A percentile compares a stretch with the other conserved stretches of the same genome.
These are phyloP conservation scores for Aspergillus novoparasiticus DNA, from an alignment of 2,329 filamentous ascomycete genomes.

Conservation along the genomic window DNA sequence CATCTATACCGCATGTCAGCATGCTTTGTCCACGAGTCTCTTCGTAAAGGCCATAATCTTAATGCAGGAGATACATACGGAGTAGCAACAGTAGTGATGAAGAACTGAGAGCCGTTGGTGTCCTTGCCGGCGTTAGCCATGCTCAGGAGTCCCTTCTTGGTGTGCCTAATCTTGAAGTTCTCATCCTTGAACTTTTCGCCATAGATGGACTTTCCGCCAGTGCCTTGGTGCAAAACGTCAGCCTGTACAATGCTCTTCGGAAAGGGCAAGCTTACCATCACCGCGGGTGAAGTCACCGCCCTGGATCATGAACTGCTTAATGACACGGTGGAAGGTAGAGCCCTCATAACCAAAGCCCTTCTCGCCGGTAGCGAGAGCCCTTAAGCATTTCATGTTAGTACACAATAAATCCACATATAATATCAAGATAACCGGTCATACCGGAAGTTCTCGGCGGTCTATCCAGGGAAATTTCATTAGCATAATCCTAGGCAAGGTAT, in stretches of 20 bases:
- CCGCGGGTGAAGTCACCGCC: conserved; percentile 68
- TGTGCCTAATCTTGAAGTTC: conserved; percentile 73
- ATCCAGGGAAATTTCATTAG: conserved; percentile 18
- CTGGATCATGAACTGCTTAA: conserved; percentile 72
- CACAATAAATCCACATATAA: not conserved
- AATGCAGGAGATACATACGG: conserved; percentile 35
- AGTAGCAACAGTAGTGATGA: conserved; percentile 65
- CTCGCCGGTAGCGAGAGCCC: conserved; percentile 65
- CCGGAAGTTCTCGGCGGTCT: conserved; percentile 69
- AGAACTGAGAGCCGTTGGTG: conserved; percentile 69
- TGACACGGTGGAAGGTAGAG: conserved; percentile 69
- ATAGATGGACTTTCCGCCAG: conserved; percentile 70
- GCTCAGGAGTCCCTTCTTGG: conserved; percentile 64
- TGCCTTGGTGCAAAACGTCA: conserved; percentile 46
- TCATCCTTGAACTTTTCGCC: conserved; percentile 68
- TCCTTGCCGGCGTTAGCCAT: conserved; percentile 69
- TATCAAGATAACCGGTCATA: conserved; percentile 28
- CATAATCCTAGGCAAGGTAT: conserved; percentile 2
- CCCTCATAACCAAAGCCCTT: conserved; percentile 69
- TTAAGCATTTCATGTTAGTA: conserved; percentile 22
- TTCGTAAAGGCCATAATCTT: not conserved
- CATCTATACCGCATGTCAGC: conserved; percentile 42
- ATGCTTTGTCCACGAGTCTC: not conserved
- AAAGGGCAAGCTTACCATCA: conserved; percentile 49
- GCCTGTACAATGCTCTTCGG: not conserved